Percentiles rank a stretch among this genome's conserved stretches.
phyloP scores from a whole-genome alignment of 495 filamentous ascomycete species.

The Umbilicaria muhlenbergii region DNA sequence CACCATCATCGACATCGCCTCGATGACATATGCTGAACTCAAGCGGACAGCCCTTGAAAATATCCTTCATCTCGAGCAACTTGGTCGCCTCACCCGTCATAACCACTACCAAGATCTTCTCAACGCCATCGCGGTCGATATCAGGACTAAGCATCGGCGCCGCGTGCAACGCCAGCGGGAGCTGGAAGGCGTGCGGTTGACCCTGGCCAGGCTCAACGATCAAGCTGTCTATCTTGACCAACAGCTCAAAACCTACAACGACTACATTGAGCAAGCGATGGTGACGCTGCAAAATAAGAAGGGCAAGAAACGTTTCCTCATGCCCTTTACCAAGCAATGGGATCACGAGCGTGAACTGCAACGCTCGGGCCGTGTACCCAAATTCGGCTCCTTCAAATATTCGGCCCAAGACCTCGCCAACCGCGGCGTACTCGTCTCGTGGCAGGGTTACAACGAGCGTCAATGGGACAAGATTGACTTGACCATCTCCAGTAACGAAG shows the following conservation, averaged over 20 bases:
- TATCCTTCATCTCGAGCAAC: constrained; percentile 71
- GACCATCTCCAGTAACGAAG: constrained; percentile 85
- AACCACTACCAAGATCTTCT: constrained; percentile 95
- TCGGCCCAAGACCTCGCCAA: constrained; percentile 76
- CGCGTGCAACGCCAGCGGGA: constrained; percentile 82
- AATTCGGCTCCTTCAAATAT: constrained; percentile 96
- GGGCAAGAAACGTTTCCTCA: constrained; percentile 83
- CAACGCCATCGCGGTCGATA: constrained; percentile 92
- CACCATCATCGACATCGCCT: constrained; percentile 68
- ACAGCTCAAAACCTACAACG: constrained; percentile 93
- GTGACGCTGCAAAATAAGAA: constrained; percentile 96
- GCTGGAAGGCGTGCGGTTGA: constrained; percentile 73
- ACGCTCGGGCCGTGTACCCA: constrained; percentile 77
- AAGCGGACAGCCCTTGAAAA: constrained; percentile 91
- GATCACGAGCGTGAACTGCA: constrained; percentile 94
- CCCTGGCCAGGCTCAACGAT: constrained; percentile 69
- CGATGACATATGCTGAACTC: constrained; percentile 80
- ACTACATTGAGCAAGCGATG: constrained; percentile 99
- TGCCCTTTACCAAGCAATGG: constrained; percentile 98
- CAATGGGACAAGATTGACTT: constrained; percentile 87
- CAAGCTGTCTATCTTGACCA: constrained; percentile 87
- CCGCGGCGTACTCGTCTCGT: constrained; percentile 81
- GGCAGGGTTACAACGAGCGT: constrained; percentile 69
- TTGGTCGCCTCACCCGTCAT: constrained; percentile 72
- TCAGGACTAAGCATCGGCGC: constrained; percentile 88